Base-by-base conservation (phyloP, 306 rosid genomes). In the Geum urbanum region DNA sequence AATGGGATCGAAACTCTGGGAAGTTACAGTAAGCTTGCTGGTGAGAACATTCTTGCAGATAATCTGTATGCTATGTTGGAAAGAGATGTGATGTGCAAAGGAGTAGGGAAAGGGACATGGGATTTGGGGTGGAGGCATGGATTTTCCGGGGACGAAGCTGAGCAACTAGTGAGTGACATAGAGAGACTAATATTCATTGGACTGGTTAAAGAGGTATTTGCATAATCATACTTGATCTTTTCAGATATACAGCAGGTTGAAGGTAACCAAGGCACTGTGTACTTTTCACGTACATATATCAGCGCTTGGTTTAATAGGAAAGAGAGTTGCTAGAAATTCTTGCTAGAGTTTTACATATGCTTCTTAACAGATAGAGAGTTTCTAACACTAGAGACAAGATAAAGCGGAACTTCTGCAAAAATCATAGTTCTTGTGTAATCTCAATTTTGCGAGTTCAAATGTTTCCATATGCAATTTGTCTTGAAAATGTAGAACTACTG, bases 71-170 rank as follows among this genome's bases (percentile, higher is more conserved):
- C 85, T 81, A 85, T 86, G 84, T 69, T 90, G 79, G 86, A 82
- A 74, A 85, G 88, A 65, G 98, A 90, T 66, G 76, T 90, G 45
- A 77, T 57, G 61, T 81, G 87, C 82, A 73, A 59, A 69, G 89
- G 91, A 61, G 18, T 88, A 79, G 80, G 74, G 16, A 82, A 82
- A 76, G 96, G 88, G 72, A 81, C 84, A 22, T 92, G 98, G 98
- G 88, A 83, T 72, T 78, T 48, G 57, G 91, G 94, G 76, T 86
- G 98, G 98, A 81, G 72, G 71, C 79, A 77, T 71, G 90, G 85
- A 72, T 84, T 80, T 84, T 85, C 92, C 9, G 74, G 47, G 63
- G 85, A 87, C 58, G 96, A 90, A 76, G 90, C 83, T 69, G 94
- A 85, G 75, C 84, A 85, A 79, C 88, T 87, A 67, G 89, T 85